These are phyloP conservation scores for Dichotomopilus funicola DNA, from an alignment of 2,329 filamentous ascomycete genomes.

Conservation along the genomic window DNA sequence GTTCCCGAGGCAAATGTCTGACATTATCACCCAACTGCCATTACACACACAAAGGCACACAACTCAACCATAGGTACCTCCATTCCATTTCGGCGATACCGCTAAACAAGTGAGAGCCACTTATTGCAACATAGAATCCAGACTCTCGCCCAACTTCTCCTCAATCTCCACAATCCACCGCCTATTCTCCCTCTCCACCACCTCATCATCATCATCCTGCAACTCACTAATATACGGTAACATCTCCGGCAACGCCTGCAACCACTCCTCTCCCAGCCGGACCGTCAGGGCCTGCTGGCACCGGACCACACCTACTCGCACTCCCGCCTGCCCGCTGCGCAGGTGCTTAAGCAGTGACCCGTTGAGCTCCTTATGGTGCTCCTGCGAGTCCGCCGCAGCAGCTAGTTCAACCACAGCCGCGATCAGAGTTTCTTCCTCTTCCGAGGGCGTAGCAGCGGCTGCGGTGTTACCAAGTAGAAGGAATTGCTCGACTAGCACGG, in stretches of 20 bases:
- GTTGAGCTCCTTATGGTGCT: conserved; percentile 90
- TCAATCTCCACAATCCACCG: conserved; percentile 90
- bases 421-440: conserved; percentile 46
- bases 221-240: conserved; percentile 91
- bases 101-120: neutral
- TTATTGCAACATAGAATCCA: conserved; percentile 88
- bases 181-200: conserved; percentile 82
- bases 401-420: conserved; percentile 76
- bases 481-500: conserved; percentile 63
- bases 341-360: conserved; percentile 68
- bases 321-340: conserved; percentile 61
- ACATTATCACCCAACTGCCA: no score
- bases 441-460: conserved; percentile 32
- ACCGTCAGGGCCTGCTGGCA: conserved; percentile 75
- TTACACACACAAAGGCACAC: neutral
- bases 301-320: conserved; percentile 75
- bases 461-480: conserved; percentile 34
- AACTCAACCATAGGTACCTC: neutral
- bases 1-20: no score
- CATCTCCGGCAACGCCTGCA: conserved; percentile 88
- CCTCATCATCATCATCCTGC: conserved; percentile 93
- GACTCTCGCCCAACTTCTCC: conserved; percentile 77
- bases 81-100: neutral
- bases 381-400: conserved; percentile 70
- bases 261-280: conserved; percentile 85